These are phyloP conservation scores for Isatis lusitanica DNA, from an alignment of 441 rosid genomes.

Conservation along the genomic window DNA sequence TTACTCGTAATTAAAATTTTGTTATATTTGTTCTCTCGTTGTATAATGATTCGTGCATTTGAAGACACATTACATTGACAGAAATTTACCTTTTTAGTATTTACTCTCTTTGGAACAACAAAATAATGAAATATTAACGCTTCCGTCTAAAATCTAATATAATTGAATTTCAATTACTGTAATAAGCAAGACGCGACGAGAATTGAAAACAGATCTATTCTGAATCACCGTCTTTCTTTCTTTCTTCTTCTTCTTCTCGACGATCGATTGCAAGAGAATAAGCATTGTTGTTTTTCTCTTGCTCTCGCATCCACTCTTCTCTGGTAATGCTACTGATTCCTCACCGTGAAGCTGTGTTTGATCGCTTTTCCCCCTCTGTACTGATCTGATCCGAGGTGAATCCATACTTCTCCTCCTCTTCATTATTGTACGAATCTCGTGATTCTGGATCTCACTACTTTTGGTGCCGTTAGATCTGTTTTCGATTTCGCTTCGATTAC, in stretches of 20 bases:
- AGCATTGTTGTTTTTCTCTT: not conserved
- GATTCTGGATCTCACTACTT: not conserved
- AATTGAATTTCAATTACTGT: not conserved
- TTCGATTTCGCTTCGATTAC: not conserved
- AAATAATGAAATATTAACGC: no score
- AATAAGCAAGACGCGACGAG: conserved; percentile 7
- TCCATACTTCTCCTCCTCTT: conserved; percentile 3
- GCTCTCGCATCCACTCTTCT: conserved; percentile 10
- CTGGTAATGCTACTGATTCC: conserved; percentile 15
- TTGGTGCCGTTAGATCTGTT: conserved; percentile 6
- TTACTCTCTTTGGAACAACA: no score
- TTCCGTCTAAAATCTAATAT: not conserved
- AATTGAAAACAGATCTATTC: conserved; percentile 24
- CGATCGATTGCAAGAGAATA: conserved; percentile 10
- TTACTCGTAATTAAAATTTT: not conserved
- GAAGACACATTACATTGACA: not conserved
- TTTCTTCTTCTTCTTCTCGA: not conserved
- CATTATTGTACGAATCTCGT: not conserved
- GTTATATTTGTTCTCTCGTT: not conserved
- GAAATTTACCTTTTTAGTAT: no score
- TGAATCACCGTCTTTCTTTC: conserved; percentile 28
- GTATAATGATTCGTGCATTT: not conserved
- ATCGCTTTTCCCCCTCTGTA: not conserved
- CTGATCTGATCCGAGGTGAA: conserved; percentile 55
- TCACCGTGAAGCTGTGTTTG: conserved; percentile 11